phyloP scores from a whole-genome alignment of 1,139 yeast species.

The Blastobotrys indianensis region DNA sequence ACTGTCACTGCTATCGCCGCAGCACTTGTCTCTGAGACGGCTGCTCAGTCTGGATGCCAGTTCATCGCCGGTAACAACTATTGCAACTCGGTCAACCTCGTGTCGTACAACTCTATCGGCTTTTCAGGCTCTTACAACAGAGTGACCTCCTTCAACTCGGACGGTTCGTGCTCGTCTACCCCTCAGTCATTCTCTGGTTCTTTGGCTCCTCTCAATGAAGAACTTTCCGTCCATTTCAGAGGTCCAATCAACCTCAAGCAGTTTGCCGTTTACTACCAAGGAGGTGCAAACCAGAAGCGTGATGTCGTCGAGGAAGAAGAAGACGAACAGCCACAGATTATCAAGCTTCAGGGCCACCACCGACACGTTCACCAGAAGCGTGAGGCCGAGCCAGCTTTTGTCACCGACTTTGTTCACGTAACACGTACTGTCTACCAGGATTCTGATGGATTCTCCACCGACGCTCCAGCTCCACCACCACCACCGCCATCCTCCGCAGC shows the following conservation, averaged over 20 bases:
- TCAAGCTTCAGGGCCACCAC: constrained; percentile 38
- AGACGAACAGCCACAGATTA: constrained; percentile 5
- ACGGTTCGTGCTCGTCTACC: constrained; percentile 57
- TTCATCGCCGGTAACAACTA: constrained; percentile 64
- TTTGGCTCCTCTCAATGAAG: constrained; percentile 81
- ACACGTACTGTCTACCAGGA: constrained; percentile 66
- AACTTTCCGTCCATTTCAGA: constrained; percentile 86
- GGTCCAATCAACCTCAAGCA: constrained; percentile 79
- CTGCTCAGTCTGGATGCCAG: constrained; percentile 23
- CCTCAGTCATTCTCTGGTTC: constrained; percentile 60
- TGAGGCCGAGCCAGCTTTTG: constrained; percentile 39
- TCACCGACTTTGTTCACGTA: constrained; percentile 47
- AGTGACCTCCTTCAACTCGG: constrained; percentile 64
- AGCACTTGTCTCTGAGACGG: constrained; percentile 16
- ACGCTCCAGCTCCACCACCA: constrained; percentile 25
- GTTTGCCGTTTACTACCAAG: constrained; percentile 60
- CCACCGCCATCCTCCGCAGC: constrained; percentile 20
- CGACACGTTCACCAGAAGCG: constrained; percentile 56
- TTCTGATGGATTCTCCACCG: constrained; percentile 41
- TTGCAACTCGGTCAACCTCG: constrained; percentile 64
- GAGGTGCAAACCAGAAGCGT: constrained; percentile 35
- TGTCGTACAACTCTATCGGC: constrained; percentile 68
- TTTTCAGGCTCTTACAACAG: constrained; percentile 70
- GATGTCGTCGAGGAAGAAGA: constrained; percentile 16
- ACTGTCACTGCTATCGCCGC: constrained; percentile 13